phyloP scores from a whole-genome alignment of 331 rosid genomes.

The Acacia concinna region DNA sequence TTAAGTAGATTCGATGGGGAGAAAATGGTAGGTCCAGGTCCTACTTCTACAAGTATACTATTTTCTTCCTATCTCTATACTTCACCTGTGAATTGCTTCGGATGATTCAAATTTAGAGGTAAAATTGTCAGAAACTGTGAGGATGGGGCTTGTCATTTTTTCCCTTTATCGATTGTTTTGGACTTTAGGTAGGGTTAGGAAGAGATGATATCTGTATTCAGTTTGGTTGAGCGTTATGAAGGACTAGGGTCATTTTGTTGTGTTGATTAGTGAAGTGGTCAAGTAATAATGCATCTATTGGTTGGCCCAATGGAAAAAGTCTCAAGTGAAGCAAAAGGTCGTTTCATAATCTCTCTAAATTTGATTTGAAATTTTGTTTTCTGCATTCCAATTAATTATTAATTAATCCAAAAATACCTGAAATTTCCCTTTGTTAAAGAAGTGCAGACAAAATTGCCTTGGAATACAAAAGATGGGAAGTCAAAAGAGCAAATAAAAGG shows the following conservation, averaged over 20 bases:
- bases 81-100: neutral
- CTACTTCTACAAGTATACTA: neutral
- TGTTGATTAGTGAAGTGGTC: neutral
- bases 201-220: neutral
- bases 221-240: neutral
- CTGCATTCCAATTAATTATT: neutral
- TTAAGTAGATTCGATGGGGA: neutral
- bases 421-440: neutral
- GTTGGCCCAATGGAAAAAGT: neutral
- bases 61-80: neutral
- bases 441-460: no score
- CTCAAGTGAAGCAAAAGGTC: neutral
- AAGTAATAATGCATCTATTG: neutral
- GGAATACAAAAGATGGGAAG: neutral
- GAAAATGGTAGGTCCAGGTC: neutral
- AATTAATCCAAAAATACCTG: neutral
- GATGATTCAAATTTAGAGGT: neutral
- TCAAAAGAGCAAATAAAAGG: neutral
- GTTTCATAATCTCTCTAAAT: neutral
- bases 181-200: neutral
- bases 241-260: neutral
- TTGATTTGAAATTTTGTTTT: neutral
- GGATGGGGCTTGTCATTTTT: slow-evolving; percentile 39
- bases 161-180: neutral
- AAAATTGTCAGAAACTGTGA: slow-evolving; percentile 43